Conservation (phyloP, 805 yeast species). For the Sugiyamaella americana region DNA sequence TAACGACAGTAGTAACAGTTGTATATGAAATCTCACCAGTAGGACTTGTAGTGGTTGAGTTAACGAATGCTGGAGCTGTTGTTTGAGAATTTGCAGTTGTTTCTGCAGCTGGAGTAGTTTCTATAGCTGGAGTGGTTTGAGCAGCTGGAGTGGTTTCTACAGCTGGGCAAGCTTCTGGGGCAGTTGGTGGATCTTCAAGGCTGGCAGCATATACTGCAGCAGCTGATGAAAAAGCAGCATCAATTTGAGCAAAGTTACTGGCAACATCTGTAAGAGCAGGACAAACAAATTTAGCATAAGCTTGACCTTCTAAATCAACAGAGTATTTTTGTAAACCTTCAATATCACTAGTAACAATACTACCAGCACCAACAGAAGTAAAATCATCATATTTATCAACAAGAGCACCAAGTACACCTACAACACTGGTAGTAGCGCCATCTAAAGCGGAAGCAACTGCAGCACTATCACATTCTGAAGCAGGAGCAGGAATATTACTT, state of each 20-base stretch:
- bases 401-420: slow-evolving; percentile 20
- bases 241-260: slow-evolving; percentile 12
- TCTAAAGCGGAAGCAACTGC: slow-evolving; percentile 8
- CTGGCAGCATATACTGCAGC: no score
- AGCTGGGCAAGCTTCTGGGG: no score
- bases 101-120: no score
- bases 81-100: no score
- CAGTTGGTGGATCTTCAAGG: no score
- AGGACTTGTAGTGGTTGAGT: background rate
- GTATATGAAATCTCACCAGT: background rate
- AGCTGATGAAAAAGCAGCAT: slow-evolving; percentile 9
- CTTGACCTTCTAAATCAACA: slow-evolving; percentile 16
- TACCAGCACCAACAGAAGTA: slow-evolving; percentile 18
- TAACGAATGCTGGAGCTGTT: background rate
- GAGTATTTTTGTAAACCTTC: slow-evolving; percentile 19
- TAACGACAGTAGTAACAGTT: slow-evolving; percentile 1
- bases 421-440: slow-evolving; percentile 14
- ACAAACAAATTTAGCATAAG: slow-evolving; percentile 18
- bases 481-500: slow-evolving; percentile 4
- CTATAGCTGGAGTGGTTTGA: no score
- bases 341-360: slow-evolving; percentile 23
- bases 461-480: slow-evolving; percentile 4
- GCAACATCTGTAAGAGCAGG: slow-evolving; percentile 12
- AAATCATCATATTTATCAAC: slow-evolving; percentile 23
- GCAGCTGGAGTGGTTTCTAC: no score